A percentile compares a stretch with the other conserved stretches of the same genome.
These are phyloP conservation scores for Fusarium domesticum DNA, from an alignment of 2,329 filamentous ascomycete species.

Conservation along the genomic window DNA sequence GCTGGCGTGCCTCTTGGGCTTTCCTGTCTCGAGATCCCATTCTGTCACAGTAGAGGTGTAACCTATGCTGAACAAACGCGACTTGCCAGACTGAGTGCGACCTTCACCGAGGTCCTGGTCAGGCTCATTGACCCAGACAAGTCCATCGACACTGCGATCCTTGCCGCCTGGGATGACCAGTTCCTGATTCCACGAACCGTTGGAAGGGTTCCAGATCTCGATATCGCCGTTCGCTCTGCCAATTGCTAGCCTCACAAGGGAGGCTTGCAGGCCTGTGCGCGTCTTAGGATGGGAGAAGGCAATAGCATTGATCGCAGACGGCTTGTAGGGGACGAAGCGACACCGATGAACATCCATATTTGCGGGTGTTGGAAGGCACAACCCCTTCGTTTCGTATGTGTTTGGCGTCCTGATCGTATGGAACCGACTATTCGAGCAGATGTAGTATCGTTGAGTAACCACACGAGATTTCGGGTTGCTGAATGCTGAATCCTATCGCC, in stretches of 20 bases:
- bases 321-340: slow-evolving; percentile 89
- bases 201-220: slow-evolving; percentile 92
- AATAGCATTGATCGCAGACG: slow-evolving; percentile 88
- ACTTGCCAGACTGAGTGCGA: slow-evolving; percentile 62
- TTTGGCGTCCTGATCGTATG: slow-evolving; percentile 7
- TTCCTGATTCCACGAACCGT: slow-evolving; percentile 86
- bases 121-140: slow-evolving; percentile 87
- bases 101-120: slow-evolving; percentile 65
- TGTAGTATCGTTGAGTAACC: neutral
- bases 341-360: slow-evolving; percentile 94
- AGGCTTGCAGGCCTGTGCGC: slow-evolving; percentile 46
- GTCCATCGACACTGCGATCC: slow-evolving; percentile 82
- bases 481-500: slow-evolving; percentile 20
- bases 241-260: slow-evolving; percentile 73
- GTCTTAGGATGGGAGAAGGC: slow-evolving; percentile 78
- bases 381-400: neutral
- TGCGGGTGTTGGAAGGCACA: slow-evolving; percentile 4
- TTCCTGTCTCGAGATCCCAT: slow-evolving; percentile 83
- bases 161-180: slow-evolving; percentile 78
- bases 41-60: slow-evolving; percentile 91
- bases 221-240: slow-evolving; percentile 94
- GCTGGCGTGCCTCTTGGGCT: slow-evolving; percentile 76
- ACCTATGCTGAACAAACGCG: slow-evolving; percentile 93
- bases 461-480: slow-evolving; percentile 1
- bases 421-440: neutral